A percentile compares a stretch with the other conserved stretches of the same genome.
Conservation (phyloP, 192 early-diverging fungal genomes). For the Geranomyces variabilis region DNA sequence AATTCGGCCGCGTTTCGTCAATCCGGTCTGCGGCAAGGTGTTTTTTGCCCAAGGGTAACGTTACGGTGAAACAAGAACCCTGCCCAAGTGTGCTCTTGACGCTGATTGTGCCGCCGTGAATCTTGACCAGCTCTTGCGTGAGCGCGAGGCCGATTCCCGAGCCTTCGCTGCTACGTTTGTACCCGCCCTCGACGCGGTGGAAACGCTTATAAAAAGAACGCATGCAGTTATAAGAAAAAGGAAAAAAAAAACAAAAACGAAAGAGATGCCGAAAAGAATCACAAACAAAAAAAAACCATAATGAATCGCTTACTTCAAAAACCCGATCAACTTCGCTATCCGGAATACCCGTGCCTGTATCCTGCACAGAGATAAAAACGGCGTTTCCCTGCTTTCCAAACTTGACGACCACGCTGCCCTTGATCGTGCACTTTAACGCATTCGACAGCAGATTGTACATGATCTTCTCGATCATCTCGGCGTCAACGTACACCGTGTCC, state of each 20-base stretch:
- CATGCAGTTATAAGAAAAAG: too few relatives aligned
- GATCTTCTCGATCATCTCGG: conserved; percentile 24
- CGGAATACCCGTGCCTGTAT: conserved; percentile 51
- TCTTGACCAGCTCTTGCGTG: conserved; percentile 48
- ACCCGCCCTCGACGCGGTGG: not conserved
- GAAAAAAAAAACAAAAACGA: too few relatives aligned
- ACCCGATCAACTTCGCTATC: conserved; percentile 38
- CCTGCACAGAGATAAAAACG: conserved; percentile 9
- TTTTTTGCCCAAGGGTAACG: conserved; percentile 3
- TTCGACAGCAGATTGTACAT: conserved; percentile 51
- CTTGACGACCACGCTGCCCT: conserved; percentile 40
- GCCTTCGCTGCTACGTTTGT: conserved; percentile 42
- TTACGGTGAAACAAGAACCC: conserved; percentile 21
- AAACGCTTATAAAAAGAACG: too few relatives aligned
- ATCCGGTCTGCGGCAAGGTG: conserved; percentile 1
- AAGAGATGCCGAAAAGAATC: conserved; percentile 29
- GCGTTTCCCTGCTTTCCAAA: conserved; percentile 20
- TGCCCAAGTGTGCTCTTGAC: conserved; percentile 31
- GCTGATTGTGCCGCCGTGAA: conserved; percentile 48
- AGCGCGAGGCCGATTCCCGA: conserved; percentile 58
- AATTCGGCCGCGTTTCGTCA: not conserved
- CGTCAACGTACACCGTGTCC: conserved; percentile 7
- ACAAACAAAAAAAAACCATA: too few relatives aligned
- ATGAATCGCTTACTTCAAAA: conserved; percentile 37
- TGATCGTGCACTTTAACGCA: conserved; percentile 57